Base-by-base conservation (phyloP, 164 flowering plant species). In the Sedum album region DNA sequence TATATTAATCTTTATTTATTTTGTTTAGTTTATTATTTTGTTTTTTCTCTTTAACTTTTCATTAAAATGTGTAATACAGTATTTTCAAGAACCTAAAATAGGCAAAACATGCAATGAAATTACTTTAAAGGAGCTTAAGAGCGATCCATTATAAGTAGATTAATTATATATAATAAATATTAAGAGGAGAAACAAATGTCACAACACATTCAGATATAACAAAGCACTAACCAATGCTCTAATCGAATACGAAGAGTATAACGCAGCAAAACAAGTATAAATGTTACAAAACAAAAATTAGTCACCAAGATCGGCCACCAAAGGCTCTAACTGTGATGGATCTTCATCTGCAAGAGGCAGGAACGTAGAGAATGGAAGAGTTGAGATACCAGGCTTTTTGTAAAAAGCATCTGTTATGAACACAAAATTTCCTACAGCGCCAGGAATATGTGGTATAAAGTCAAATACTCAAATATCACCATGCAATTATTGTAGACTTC, bases 301-400 rank as follows among this genome's bases (percentile, higher is more conserved):
- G 72, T 93, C 99, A 25, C 99, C 99, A 55, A 88, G 88, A 83
- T 95, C 93, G 48, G 93, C 99, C 41, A 87, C 76, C 30, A 92
- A 20, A 48, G 99, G 91, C 76, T 86, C 86, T 71, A 89, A 68
- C 15, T 67, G 74, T 25, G 73, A 51, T n/a, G 73, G 25, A 25
- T 88, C 89, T 76, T 90, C 97, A 35, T 83, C 93, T 53, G 80
- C 82, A 15, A 81, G 70, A 1, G 82, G 70, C 70, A 95, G 85
- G 73, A 77, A 78, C 1, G 99, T 95, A 0, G 99, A 97, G 71
- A 95, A 95, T 11, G 99, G 99, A 69, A 95, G 97, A 70, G 55
- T 7, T 26, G 92, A 79, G 42, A 69, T 30, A 72, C 85, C 90
- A 6, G 95, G 96, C 78, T 87, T 94, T 80, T 86, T 87, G 81